Evolutionary conservation across 2,329 filamentous ascomycete species (phyloP), one percentile per base, ranked within the genome.

Genomic region (Thermoascus crustaceus): DNA sequence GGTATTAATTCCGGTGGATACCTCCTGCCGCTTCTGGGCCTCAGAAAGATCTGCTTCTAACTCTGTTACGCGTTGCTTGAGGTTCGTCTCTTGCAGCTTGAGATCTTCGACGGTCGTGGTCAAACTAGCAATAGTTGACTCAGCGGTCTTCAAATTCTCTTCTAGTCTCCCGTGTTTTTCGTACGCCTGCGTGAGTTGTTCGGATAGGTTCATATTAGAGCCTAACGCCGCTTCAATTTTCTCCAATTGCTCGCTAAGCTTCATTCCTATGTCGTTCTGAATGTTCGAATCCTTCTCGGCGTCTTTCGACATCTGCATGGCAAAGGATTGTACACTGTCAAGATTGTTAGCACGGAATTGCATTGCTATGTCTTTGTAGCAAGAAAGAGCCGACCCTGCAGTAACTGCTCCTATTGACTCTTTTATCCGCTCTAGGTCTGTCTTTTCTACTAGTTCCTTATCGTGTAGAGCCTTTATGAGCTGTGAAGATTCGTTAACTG

Each of bases 51-150:
- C 48, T 6, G 35, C 29, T 17, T 34, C 24, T 10, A 59, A 38
- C 1, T 29, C 35, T 16, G 38, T 34, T 19, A 64, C 51, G n/a
- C 58, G 54, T 2, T 49, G 36, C 4, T 40, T 41, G 20, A 66
- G 56, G 7, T 41, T 43, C 4, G 21, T 22, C 30, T 52, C 53
- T 10, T 48, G 45, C 6, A 45, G 20, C 5, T 39, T 39, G 6
- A 56, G 32, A n/a, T 34, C 46, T 8, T 52, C 38, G 9, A 60
- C 26, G 4, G 43, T 46, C 3, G n/a, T 21, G 8, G 25, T 30
- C 1, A 59, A 37, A 10, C 29, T 41, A 4, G 38, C 36, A 10
- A 59, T 30, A 3, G 25, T 41, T n/a, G 47, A 40, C 13, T 46
- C 38, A 9, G 51, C 17, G 4, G 6, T 9, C 10, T 45, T 38